Evolutionary conservation across 1,139 yeast species (phyloP).

Genomic region (Blastobotrys raffinosifermentans): DNA sequence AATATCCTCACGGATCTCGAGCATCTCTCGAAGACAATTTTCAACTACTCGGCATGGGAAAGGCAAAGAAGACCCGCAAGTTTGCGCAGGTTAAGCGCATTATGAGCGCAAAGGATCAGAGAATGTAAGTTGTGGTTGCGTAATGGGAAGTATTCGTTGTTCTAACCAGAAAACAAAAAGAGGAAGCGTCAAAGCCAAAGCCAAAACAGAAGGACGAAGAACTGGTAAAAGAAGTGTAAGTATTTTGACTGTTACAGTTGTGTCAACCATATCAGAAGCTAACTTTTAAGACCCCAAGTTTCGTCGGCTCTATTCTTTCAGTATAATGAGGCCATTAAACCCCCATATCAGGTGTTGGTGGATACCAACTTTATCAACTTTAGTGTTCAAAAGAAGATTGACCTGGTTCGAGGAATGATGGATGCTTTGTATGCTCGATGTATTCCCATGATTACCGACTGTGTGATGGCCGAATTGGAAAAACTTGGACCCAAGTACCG

Average conservation of each 20-base stretch:
- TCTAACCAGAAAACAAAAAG: slow-evolving; percentile 34
- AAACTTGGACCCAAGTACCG: slow-evolving; percentile 91
- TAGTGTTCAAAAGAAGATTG: slow-evolving; percentile 91
- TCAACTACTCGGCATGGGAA: slow-evolving; percentile 57
- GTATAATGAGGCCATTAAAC: slow-evolving; percentile 86
- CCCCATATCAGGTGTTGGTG: slow-evolving; percentile 91
- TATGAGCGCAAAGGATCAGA: slow-evolving; percentile 63
- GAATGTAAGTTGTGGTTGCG: slow-evolving; percentile 39
- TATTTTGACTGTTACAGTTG: neutral
- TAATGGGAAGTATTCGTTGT: neutral
- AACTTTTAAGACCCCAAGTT: slow-evolving; percentile 65
- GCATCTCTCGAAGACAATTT: neutral
- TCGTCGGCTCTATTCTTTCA: slow-evolving; percentile 94
- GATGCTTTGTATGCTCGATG: slow-evolving; percentile 91
- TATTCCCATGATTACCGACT: slow-evolving; percentile 91
- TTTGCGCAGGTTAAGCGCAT: slow-evolving; percentile 88
- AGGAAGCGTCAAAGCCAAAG: slow-evolving; percentile 29
- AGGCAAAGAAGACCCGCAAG: slow-evolving; percentile 94
- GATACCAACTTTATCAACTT: slow-evolving; percentile 97
- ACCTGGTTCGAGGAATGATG: slow-evolving; percentile 92
- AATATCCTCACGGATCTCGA: neutral
- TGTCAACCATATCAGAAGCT: neutral
- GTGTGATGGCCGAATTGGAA: slow-evolving; percentile 97
- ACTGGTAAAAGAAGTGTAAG: slow-evolving; percentile 59
- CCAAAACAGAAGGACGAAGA: slow-evolving; percentile 61